Evolutionary conservation across 2,329 filamentous ascomycete genomes (phyloP).

Genomic region (Diplodia seriata): DNA sequence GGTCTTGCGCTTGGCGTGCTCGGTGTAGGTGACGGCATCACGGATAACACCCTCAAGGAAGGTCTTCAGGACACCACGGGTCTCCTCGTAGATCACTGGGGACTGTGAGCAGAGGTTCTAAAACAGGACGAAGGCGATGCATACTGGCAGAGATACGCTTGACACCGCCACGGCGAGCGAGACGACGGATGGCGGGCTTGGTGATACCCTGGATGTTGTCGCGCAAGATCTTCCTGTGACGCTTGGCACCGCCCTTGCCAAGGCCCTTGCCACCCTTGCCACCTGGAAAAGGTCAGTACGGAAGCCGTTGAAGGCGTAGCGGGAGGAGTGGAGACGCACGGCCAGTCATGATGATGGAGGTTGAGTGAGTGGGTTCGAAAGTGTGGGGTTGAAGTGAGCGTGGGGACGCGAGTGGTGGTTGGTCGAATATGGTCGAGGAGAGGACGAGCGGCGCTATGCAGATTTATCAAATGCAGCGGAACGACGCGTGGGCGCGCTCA

Average conservation of each 20-base stretch:
- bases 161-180: slow-evolving; percentile 61
- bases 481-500: slow-evolving; percentile 30
- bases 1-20: slow-evolving; percentile 83
- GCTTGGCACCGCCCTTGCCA: slow-evolving; percentile 62
- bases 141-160: slow-evolving; percentile 61
- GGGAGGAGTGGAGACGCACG: slow-evolving; percentile 45
- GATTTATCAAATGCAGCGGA: slow-evolving; percentile 32
- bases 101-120: slow-evolving; percentile 39
- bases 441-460: slow-evolving; percentile 8
- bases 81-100: slow-evolving; percentile 79
- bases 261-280: slow-evolving; percentile 63
- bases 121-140: slow-evolving; percentile 35
- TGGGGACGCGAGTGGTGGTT: slow-evolving; percentile 25
- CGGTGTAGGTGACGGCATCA: slow-evolving; percentile 78
- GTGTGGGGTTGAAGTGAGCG: slow-evolving; percentile 19
- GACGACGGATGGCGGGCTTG: slow-evolving; percentile 62
- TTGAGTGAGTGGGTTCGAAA: slow-evolving; percentile 16
- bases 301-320: slow-evolving; percentile 26
- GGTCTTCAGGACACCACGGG: slow-evolving; percentile 77
- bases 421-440: slow-evolving; percentile 12
- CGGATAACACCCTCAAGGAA: slow-evolving; percentile 80
- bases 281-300: slow-evolving; percentile 50
- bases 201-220: slow-evolving; percentile 64
- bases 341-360: slow-evolving; percentile 52
- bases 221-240: slow-evolving; percentile 62